Base-by-base conservation (phyloP, 306 rosid species). In the Luffa aegyptiaca region DNA sequence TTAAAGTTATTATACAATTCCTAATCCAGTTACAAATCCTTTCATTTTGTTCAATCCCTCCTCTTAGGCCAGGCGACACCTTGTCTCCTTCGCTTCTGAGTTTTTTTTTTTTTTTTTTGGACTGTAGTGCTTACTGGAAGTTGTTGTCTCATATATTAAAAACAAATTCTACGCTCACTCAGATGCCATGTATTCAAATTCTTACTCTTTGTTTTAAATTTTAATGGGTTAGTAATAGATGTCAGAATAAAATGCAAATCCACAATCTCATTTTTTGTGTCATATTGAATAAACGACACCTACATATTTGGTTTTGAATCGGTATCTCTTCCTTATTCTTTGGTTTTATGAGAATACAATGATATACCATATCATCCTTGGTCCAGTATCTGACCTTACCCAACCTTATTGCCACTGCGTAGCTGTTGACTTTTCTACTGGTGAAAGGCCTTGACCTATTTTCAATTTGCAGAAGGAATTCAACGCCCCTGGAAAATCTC, bases 371-470 rank as follows among this genome's bases (percentile, higher is more conserved):
- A 62, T 45, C 74, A 3, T 73, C 51, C 58, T 57, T 72, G 36
- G 31, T 83, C 74, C 45, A 82, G 71, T 80, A 59, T 71, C 72
- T 77, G 65, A 73, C 48, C 72, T 76, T 57, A 69, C 77, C 46
- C 70, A 11, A 45, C 56, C 57, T 76, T 84, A 57, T 76, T 81
- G 71, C 65, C 63, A 65, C 77, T 79, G 61, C 85, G 76, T 81
- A 95, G 98, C 97, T 87, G 96, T 95, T 83, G 98, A 95, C 87
- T 95, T 95, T 85, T 52, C 81, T 21, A 91, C 97, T 46, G 97
- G 97, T 72, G 93, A 89, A 64, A 80, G 88, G 61, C 93, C 98
- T 69, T 91, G 93, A 97, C 97, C 97, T 75, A 88, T 92, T 88
- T 92, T 95, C 84, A 71, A 91, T 84, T 81, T 95, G 80, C 98